Evolutionary conservation across 2,329 filamentous ascomycete genomes (phyloP).

Genomic region (Aspergillus quadrilineatus): DNA sequence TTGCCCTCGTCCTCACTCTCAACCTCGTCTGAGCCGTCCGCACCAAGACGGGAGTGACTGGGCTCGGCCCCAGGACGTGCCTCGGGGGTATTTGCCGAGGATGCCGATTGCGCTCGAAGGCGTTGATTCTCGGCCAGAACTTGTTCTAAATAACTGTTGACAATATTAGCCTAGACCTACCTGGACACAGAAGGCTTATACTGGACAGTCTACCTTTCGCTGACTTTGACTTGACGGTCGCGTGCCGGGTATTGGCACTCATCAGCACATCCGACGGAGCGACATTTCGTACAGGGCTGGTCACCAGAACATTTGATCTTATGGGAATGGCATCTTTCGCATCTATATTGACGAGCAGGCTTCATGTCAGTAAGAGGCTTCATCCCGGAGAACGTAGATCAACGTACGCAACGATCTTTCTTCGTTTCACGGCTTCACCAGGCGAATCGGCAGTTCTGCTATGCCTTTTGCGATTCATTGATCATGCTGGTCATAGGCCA

Average conservation of each 20-base stretch:
- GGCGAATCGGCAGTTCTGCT: conserved; percentile 14
- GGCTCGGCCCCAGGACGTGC: conserved; percentile 18
- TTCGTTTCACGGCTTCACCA: conserved; percentile 20
- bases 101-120: conserved; percentile 30
- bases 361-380: neutral
- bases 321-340: conserved; percentile 46
- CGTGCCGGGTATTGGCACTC: conserved; percentile 44
- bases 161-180: neutral
- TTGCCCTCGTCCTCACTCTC: conserved; percentile 22
- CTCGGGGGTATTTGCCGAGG: conserved; percentile 29
- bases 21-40: conserved; percentile 25
- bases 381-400: neutral
- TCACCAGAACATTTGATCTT: conserved; percentile 51
- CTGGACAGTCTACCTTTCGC: conserved; percentile 29
- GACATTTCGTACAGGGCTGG: conserved; percentile 45
- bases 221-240: conserved; percentile 45
- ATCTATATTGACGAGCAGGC: conserved; percentile 23
- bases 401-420: conserved; percentile 35
- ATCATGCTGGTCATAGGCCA: conserved; percentile 1
- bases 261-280: conserved; percentile 35
- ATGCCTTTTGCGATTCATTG: conserved; percentile 19
- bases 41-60: conserved; percentile 17
- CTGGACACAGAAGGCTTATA: neutral
- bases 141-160: conserved; percentile 33
- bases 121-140: conserved; percentile 35